Conservation (phyloP, 1,284 basidiomycete species). For the Tilletia caries region DNA sequence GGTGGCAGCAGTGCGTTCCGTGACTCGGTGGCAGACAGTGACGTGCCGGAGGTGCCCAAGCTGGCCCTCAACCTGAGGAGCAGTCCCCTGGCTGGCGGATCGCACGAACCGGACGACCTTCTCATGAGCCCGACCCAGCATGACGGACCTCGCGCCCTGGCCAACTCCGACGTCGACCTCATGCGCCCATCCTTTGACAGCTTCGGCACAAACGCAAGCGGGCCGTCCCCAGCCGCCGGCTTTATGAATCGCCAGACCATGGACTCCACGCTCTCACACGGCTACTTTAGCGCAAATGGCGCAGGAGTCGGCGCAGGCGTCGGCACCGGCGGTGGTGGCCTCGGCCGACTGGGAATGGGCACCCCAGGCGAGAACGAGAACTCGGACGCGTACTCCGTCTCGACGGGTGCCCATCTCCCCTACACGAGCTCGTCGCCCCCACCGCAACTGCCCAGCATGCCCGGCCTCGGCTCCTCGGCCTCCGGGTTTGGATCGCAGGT, state of each 20-base stretch:
- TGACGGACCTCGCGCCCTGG: constrained; percentile 21
- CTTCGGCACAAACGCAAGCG: background rate
- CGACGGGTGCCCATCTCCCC: constrained; percentile 13
- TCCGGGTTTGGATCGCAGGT: background rate
- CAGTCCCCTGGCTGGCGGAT: constrained; percentile 25
- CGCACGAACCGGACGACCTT: constrained; percentile 34
- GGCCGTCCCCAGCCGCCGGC: constrained; percentile 24
- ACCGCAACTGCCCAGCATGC: constrained; percentile 6
- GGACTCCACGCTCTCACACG: constrained; percentile 22
- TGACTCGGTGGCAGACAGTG: constrained; percentile 32
- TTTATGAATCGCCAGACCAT: constrained; percentile 33
- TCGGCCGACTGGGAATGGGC: background rate
- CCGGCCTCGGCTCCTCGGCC: background rate
- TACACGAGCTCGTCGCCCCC: constrained; percentile 2
- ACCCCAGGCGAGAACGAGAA: constrained; percentile 25
- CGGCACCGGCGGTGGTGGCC: background rate
- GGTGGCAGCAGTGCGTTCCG: background rate
- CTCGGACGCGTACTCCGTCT: constrained; percentile 17
- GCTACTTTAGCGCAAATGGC: background rate
- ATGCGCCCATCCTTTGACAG: constrained; percentile 16
- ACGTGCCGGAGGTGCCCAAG: constrained; percentile 8
- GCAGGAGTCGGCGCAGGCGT: too few species aligned
- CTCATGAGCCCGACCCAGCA: constrained; percentile 45
- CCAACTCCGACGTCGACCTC: constrained; percentile 14
- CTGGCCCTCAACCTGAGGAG: constrained; percentile 12